Conservation (phyloP, 2,329 filamentous ascomycete genomes). For the Periconia macrospinosa region DNA sequence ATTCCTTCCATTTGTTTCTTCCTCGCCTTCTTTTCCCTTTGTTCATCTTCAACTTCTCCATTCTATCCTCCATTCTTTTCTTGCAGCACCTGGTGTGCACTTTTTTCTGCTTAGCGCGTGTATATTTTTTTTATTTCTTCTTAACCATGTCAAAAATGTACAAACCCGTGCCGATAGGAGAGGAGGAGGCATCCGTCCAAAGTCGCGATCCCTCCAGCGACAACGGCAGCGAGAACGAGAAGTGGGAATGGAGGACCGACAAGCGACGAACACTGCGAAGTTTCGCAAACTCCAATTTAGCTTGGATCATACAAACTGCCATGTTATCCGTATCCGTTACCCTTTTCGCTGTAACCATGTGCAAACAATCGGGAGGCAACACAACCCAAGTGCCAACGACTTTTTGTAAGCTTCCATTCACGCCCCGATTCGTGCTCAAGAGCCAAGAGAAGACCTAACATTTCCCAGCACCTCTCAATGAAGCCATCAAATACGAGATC, state of each 20-base stretch:
- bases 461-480: constrained; percentile 13
- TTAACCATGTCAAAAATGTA: constrained; percentile 13
- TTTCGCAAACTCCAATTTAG: constrained; percentile 8
- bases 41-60: neutral
- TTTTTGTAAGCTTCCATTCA: constrained; percentile 10
- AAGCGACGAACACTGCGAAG: constrained; percentile 3
- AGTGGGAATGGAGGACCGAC: constrained; percentile 14
- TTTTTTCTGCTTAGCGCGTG: neutral
- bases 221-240: constrained; percentile 6
- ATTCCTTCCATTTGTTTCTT: neutral
- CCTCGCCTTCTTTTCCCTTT: neutral
- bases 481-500: constrained; percentile 16
- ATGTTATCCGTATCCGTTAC: constrained; percentile 14
- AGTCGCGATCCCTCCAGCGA: constrained; percentile 11
- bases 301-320: constrained; percentile 11
- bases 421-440: neutral
- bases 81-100: constrained; percentile 12
- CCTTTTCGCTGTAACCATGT: constrained; percentile 13
- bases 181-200: neutral
- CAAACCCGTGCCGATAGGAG: constrained; percentile 5
- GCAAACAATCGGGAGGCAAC: constrained; percentile 9
- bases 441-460: neutral
- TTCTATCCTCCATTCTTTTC: constrained; percentile 1
- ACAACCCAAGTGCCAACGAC: constrained; percentile 13
- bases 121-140: neutral